Evolutionary conservation across 129 eudicot genomes (phyloP).

Genomic region (Arctium lappa): DNA sequence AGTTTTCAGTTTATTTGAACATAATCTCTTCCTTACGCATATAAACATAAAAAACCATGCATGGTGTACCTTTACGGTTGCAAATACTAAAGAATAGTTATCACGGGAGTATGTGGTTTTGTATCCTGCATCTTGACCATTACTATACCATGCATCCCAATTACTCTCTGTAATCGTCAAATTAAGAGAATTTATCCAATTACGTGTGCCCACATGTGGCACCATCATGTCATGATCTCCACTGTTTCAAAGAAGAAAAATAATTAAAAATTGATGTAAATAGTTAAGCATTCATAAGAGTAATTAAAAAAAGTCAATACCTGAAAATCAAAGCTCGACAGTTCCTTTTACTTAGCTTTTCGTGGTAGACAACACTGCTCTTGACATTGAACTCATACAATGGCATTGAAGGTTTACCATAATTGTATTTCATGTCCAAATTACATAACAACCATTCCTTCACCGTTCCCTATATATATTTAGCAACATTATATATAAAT

Average conservation of each 20-base stretch:
- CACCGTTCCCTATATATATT: slow-evolving; percentile 9
- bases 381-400: slow-evolving; percentile 14
- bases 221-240: slow-evolving; percentile 25
- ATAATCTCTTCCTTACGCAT: background rate
- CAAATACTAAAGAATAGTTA: background rate
- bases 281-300: background rate
- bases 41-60: background rate
- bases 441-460: slow-evolving; percentile 18
- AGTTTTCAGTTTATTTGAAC: background rate
- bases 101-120: background rate
- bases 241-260: slow-evolving; percentile 1
- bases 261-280: background rate
- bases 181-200: slow-evolving; percentile 13
- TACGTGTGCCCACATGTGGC: slow-evolving; percentile 7
- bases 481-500: background rate
- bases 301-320: background rate
- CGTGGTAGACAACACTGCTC: slow-evolving; percentile 17
- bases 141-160: slow-evolving; percentile 4
- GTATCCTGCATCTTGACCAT: background rate
- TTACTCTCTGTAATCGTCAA: background rate
- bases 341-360: slow-evolving; percentile 7
- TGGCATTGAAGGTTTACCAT: slow-evolving; percentile 6
- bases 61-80: slow-evolving; percentile 2
- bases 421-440: slow-evolving; percentile 14
- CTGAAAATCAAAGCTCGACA: slow-evolving; percentile 32